A percentile compares a stretch with the other conserved stretches of the same genome.
These are phyloP conservation scores for Aspergillus steynii DNA, from an alignment of 495 filamentous ascomycete genomes.

Conservation along the genomic window DNA sequence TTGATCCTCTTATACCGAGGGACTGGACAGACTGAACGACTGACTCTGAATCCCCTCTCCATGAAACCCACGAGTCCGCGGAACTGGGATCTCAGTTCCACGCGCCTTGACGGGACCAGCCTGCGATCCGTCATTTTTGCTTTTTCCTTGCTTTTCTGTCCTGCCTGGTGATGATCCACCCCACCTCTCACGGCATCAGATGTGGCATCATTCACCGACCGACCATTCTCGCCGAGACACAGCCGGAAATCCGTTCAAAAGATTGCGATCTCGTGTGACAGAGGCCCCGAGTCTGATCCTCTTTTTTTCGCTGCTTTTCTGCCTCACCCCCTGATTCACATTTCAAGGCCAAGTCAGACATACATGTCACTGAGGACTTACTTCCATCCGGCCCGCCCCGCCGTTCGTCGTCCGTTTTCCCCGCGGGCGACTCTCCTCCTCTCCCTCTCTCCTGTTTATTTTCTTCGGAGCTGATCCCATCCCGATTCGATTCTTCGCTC, in stretches of 20 bases:
- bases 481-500: background rate
- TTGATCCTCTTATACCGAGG: background rate
- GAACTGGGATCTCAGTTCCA: constrained; percentile 8
- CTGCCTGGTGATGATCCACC: background rate
- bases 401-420: background rate
- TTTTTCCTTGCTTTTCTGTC: background rate
- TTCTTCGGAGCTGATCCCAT: background rate
- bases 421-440: background rate
- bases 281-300: too few relatives aligned
- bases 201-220: background rate
- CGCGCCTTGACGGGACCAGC: constrained; percentile 4
- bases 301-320: too few relatives aligned
- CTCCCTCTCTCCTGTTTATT: background rate
- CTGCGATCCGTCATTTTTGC: background rate
- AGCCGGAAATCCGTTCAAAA: background rate
- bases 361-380: background rate
- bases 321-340: background rate
- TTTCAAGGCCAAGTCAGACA: background rate
- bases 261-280: background rate
- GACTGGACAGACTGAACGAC: background rate
- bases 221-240: background rate
- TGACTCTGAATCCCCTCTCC: background rate
- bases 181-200: background rate
- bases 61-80: constrained; percentile 10
- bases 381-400: background rate